Base-by-base conservation (phyloP, 2,329 filamentous ascomycete species). In the Alternaria sp. region DNA sequence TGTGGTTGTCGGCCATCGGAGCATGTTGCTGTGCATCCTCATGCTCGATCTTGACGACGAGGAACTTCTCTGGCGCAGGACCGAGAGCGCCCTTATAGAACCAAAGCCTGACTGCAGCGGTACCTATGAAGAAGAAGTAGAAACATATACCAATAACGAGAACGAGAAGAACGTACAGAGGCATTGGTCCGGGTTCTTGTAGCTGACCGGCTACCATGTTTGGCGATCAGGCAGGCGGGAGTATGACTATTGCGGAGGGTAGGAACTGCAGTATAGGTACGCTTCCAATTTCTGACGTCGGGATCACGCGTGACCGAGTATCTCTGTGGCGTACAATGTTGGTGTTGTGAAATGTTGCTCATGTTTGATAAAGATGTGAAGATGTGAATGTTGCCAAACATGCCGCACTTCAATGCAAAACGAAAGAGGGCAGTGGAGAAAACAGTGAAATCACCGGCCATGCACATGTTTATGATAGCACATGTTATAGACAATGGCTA, bases 11-110 rank as follows among this genome's bases (percentile, higher is more conserved):
- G 16, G 11, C 22, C 2, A 18, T 16, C 9, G 30, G 36, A 20
- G 22, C 25, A 18, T 25, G 20, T 41, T 53, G 52, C 36, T 59
- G 10, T 6, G 22, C 25, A 11, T 41, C 34, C 5, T 30, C 28
- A 16, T 44, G 28, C 51, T 45, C 45, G 38, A 28, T 58, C 3
- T 61, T 63, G 4, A 69, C 54, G 12, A 75, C 67, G 49, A 71
- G 55, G 59, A 65, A 72, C 16, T 62, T 62, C 45, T 66, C 46
- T 3, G 68, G 68, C 9, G 63, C 59, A 3, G 65, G 62, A 2
- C 64, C 68, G 3, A 75, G 57, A 3, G 62, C 61, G 25, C 72
- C 71, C 52, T 66, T 63, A 55, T 74, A 73, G 56, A 71, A 69
- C 60, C 68, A 74, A 2, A 75, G 64, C 4, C 73, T 66, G 11